These are phyloP conservation scores for Zygoascus flipseniorum DNA, from an alignment of 805 yeast species.

Conservation along the genomic window DNA sequence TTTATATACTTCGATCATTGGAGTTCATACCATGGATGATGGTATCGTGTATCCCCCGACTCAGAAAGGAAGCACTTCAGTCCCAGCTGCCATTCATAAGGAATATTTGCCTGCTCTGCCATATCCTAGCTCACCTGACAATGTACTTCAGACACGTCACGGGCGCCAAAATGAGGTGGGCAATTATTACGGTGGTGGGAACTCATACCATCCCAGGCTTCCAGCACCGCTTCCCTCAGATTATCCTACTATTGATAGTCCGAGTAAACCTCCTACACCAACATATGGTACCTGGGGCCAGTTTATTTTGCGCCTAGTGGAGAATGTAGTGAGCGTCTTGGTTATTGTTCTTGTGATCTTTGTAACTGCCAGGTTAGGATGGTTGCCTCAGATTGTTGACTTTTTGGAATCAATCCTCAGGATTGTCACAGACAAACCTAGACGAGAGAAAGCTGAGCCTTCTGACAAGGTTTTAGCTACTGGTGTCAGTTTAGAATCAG, in stretches of 20 bases:
- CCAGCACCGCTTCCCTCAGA: background rate
- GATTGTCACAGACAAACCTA: background rate
- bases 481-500: background rate
- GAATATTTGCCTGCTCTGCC: slow-evolving; percentile 7
- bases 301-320: slow-evolving; percentile 25
- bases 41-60: background rate
- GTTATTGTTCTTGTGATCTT: slow-evolving; percentile 23
- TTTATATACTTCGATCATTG: slow-evolving; percentile 13
- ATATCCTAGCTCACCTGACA: background rate
- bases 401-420: slow-evolving; percentile 12
- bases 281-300: slow-evolving; percentile 13
- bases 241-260: slow-evolving; percentile 6
- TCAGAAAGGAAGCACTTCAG: background rate
- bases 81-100: background rate
- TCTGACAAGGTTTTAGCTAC: background rate
- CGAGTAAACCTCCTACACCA: slow-evolving; percentile 6
- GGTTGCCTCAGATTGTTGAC: slow-evolving; percentile 20
- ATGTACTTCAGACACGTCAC: background rate
- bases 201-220: background rate
- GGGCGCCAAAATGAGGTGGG: slow-evolving; percentile 6
- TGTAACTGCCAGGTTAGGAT: slow-evolving; percentile 20
- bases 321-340: slow-evolving; percentile 33
- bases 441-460: background rate
- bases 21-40: slow-evolving; percentile 18
- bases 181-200: slow-evolving; percentile 3